phyloP scores from a whole-genome alignment of 345 rosid species.

The Eucalyptus victrix region DNA sequence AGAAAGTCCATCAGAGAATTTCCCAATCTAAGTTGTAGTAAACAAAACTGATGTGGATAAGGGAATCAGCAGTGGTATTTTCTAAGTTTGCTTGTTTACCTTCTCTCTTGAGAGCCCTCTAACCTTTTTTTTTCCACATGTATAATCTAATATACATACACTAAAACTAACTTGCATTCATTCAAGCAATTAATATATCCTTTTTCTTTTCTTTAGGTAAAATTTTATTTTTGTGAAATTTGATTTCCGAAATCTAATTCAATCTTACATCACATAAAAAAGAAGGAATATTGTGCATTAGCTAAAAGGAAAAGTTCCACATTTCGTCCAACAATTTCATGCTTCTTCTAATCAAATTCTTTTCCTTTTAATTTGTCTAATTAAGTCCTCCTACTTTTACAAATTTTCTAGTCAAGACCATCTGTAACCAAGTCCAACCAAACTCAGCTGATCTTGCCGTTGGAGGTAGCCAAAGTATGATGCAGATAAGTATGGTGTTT shows the following conservation, averaged over 20 bases:
- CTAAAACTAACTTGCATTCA: background rate
- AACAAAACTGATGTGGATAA: conserved; percentile 84
- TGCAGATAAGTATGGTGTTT: background rate
- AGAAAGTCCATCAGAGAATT: conserved; percentile 94
- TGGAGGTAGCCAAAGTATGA: conserved; percentile 29
- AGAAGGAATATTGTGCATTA: background rate
- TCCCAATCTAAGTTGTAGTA: conserved; percentile 83
- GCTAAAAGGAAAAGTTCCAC: background rate
- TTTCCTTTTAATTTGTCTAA: too few relatives aligned
- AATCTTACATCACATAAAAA: background rate
- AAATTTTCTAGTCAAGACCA: background rate
- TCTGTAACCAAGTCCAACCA: background rate
- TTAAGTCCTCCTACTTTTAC: background rate
- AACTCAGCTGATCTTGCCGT: background rate
- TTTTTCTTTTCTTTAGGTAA: too few relatives aligned
- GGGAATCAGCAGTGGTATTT: conserved; percentile 85
- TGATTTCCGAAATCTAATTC: background rate
- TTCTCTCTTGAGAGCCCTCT: background rate
- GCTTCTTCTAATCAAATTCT: too few relatives aligned
- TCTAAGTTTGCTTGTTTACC: background rate
- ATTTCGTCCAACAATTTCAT: background rate
- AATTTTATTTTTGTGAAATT: background rate
- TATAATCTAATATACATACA: background rate
- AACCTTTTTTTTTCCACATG: background rate
- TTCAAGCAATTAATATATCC: background rate